Conservation (phyloP, 352 stramenopile species). For the Globisporangium mamillatum region DNA sequence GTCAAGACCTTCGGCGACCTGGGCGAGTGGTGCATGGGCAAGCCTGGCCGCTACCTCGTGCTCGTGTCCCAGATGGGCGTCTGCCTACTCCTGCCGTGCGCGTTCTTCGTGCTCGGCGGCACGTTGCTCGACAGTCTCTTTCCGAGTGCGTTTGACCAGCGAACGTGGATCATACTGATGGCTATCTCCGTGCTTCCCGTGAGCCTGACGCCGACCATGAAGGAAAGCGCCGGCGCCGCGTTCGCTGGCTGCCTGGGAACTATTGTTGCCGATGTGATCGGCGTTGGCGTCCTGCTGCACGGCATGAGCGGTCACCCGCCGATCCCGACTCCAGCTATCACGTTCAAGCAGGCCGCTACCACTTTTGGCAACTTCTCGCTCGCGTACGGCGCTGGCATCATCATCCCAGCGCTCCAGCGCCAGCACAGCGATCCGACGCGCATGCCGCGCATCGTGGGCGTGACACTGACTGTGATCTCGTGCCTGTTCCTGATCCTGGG, state of each 20-base stretch:
- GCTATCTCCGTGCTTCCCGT: conserved; percentile 38
- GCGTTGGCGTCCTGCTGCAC: conserved; percentile 35
- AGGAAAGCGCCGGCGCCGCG: conserved; percentile 41
- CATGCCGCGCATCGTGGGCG: conserved; percentile 48
- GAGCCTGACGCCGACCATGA: conserved; percentile 44
- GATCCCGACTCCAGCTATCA: conserved; percentile 33
- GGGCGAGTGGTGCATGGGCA: too few species aligned
- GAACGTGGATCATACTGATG: conserved; percentile 55
- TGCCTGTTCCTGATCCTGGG: conserved; percentile 43
- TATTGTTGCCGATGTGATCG: conserved; percentile 44
- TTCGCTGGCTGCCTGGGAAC: conserved; percentile 47
- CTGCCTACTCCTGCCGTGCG: conserved; percentile 38
- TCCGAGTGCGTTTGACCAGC: conserved; percentile 32
- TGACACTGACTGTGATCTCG: conserved; percentile 49
- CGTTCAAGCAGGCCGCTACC: conserved; percentile 39
- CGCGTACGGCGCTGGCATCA: conserved; percentile 49
- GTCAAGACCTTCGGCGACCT: conserved; percentile 15
- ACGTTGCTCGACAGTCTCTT: conserved; percentile 45
- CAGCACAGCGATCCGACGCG: conserved; percentile 47
- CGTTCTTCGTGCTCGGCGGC: conserved; percentile 50
- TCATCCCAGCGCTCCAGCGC: conserved; percentile 48
- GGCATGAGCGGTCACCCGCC: conserved; percentile 42
- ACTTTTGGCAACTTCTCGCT: conserved; percentile 50
- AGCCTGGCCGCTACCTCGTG: conserved; percentile 21
- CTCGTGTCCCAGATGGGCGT: conserved; percentile 38